Percentiles rank a stretch among this genome's conserved stretches.
Evolutionary conservation across 2,329 filamentous ascomycete genomes (phyloP).

Genomic region (Botryosphaeria dothidea): DNA sequence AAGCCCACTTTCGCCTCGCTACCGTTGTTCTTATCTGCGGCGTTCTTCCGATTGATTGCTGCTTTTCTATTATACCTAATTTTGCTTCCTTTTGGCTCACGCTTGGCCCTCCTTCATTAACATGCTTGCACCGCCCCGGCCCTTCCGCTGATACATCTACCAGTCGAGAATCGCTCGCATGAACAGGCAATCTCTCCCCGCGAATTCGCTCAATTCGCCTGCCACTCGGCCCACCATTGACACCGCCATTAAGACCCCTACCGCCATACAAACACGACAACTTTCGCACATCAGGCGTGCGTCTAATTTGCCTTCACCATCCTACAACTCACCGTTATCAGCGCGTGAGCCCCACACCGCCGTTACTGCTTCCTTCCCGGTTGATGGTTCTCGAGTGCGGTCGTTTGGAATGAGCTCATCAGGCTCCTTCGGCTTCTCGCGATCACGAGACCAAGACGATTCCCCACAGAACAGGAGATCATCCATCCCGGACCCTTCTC

Average conservation of each 20-base stretch:
- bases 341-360: not conserved
- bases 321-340: constrained; percentile 20
- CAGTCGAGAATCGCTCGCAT: constrained; percentile 40
- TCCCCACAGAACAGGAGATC: constrained; percentile 7
- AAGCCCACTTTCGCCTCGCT: constrained; percentile 7
- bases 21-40: constrained; percentile 7
- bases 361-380: constrained; percentile 6
- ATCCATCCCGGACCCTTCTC: constrained; percentile 10
- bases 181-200: constrained; percentile 37
- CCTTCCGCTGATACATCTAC: constrained; percentile 7
- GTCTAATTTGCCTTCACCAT: constrained; percentile 33
- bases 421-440: constrained; percentile 8
- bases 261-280: constrained; percentile 30
- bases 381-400: constrained; percentile 11
- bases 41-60: constrained; percentile 9
- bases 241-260: constrained; percentile 31
- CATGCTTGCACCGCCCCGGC: not conserved
- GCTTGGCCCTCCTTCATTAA: constrained; percentile 14
- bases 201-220: constrained; percentile 30
- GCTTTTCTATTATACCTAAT: not conserved
- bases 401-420: constrained; percentile 12
- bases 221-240: constrained; percentile 26
- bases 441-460: constrained; percentile 15
- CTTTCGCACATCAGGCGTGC: constrained; percentile 31
- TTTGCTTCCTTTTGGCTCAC: constrained; percentile 7